A percentile compares a stretch with the other conserved stretches of the same genome.
Conservation (phyloP, 257 asterid genomes). For the Anisodus acutangulus region DNA sequence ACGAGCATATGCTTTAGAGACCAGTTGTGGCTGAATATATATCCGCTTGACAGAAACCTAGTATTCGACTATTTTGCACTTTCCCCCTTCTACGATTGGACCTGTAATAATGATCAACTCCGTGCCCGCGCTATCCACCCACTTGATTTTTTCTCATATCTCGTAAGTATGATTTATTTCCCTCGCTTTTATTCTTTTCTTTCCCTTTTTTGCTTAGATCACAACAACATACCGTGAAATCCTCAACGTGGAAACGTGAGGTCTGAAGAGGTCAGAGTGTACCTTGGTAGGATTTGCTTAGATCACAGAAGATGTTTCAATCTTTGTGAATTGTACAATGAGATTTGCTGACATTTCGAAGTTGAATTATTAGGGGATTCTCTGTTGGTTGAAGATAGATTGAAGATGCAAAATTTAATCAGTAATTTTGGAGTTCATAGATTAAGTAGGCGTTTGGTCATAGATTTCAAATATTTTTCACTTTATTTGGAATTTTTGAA, state of each 20-base stretch:
- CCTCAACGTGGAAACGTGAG: no score
- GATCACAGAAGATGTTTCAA: background rate
- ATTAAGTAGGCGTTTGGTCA: no score
- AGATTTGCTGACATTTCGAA: background rate
- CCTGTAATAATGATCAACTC: constrained; percentile 88
- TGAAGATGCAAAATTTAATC: background rate
- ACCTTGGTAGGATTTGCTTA: background rate
- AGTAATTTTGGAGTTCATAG: background rate
- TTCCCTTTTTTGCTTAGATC: background rate
- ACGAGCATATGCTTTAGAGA: constrained; percentile 87
- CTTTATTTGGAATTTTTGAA: no score
- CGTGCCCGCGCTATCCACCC: constrained; percentile 81
- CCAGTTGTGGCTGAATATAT: constrained; percentile 91
- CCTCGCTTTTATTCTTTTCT: background rate
- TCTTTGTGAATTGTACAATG: background rate
- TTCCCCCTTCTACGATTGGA: constrained; percentile 83
- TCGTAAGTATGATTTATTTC: constrained; percentile 46
- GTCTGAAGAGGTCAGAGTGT: no score
- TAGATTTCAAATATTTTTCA: no score
- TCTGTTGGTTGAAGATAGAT: background rate
- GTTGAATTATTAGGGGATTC: background rate
- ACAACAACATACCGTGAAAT: no score
- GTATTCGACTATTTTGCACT: constrained; percentile 97
- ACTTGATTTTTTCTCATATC: constrained; percentile 75
- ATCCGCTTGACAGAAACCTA: constrained; percentile 86